Conservation (phyloP, 208 protist species). For the Acanthamoeba royreba region DNA sequence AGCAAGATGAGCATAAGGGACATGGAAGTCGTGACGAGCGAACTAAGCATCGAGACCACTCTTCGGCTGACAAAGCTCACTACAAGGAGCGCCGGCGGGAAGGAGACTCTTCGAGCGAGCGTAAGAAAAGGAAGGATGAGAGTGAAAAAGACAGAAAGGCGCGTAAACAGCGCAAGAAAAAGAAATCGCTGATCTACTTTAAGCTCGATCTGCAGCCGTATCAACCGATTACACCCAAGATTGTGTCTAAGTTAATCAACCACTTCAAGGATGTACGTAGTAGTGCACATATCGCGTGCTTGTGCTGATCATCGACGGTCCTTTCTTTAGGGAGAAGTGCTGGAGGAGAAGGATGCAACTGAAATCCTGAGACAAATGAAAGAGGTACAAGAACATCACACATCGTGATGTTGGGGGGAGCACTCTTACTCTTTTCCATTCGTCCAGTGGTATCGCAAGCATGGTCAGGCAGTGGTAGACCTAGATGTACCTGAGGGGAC, state of each 20-base stretch:
- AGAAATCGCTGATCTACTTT: neutral
- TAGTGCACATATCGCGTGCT: too few species aligned
- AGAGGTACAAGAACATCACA: neutral
- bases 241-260: slow-evolving; percentile 11
- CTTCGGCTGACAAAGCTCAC: too few species aligned
- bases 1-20: too few species aligned
- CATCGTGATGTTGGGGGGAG: too few species aligned
- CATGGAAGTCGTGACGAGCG: too few species aligned
- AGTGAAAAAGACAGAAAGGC: neutral
- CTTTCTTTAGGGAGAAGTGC: neutral
- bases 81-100: too few species aligned
- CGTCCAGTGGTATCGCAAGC: slow-evolving; percentile 13
- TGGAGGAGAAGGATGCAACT: neutral
- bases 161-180: slow-evolving; percentile 1
- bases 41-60: too few species aligned
- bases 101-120: too few species aligned
- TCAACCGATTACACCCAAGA: neutral
- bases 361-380: neutral
- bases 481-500: neutral
- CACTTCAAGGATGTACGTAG: slow-evolving; percentile 35
- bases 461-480: neutral
- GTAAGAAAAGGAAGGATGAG: neutral
- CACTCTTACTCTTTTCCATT: too few species aligned
- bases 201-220: neutral
- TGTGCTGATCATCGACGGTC: neutral